These are phyloP conservation scores for Beta vulgaris DNA, from an alignment of 148 eudicot genomes.

Conservation along the genomic window DNA sequence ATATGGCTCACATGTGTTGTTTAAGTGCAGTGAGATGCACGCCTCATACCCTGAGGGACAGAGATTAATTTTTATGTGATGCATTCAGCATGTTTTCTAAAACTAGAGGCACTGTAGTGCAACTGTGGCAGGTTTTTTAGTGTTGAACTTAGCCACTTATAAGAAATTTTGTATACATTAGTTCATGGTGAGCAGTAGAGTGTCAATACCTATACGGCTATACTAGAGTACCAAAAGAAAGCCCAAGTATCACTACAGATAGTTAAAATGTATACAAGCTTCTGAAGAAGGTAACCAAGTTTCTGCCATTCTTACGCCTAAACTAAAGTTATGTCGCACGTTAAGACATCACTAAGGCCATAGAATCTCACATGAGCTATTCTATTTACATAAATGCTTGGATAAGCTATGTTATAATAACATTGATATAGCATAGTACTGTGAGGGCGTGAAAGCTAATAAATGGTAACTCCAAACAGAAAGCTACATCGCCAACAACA, in stretches of 20 bases:
- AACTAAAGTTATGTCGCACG: not conserved
- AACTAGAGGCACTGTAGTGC: not conserved
- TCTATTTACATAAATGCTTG: not conserved
- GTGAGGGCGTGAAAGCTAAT: not conserved
- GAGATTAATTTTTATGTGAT: too few relatives aligned
- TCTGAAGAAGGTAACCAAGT: not conserved
- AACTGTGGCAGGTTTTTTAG: not conserved
- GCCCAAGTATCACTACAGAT: not conserved
- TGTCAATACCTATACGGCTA: not conserved
- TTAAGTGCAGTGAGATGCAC: not conserved
- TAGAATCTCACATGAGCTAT: not conserved
- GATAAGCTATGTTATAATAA: not conserved
- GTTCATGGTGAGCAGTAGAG: not conserved
- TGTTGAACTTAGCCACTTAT: not conserved
- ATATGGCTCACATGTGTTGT: not conserved
- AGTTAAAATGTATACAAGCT: not conserved
- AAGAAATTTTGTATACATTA: not conserved
- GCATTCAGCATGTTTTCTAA: not conserved
- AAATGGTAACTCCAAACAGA: not conserved
- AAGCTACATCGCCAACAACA: not conserved
- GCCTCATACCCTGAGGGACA: not conserved
- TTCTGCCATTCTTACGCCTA: not conserved
- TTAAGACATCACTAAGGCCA: not conserved
- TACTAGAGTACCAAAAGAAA: not conserved
- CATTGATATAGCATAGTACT: not conserved